phyloP scores from a whole-genome alignment of 1,139 yeast species.

The Groenewaldozyma auringiensis region DNA sequence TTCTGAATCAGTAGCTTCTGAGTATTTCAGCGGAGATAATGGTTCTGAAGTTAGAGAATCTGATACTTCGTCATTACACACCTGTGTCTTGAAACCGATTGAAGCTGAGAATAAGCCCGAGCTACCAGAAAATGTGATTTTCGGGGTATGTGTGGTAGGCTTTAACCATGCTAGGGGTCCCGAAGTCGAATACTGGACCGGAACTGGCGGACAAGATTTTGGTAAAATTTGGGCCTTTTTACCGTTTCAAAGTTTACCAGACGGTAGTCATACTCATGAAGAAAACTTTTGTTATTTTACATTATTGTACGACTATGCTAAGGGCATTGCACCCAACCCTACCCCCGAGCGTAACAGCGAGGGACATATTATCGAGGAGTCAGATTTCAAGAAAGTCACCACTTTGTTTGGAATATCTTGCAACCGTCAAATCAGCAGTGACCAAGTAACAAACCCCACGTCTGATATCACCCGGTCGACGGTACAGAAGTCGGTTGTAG shows the following conservation, averaged over 20 bases:
- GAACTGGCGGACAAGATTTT: slow-evolving; percentile 45
- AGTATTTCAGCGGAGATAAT: not conserved
- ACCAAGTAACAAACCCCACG: slow-evolving; percentile 50
- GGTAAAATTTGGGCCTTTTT: slow-evolving; percentile 70
- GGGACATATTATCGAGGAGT: slow-evolving; percentile 26
- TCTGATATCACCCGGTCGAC: slow-evolving; percentile 77
- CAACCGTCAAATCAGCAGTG: slow-evolving; percentile 69
- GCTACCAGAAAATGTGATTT: slow-evolving; percentile 37
- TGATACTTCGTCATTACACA: slow-evolving; percentile 1
- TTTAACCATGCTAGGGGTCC: slow-evolving; percentile 95
- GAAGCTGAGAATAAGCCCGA: not conserved
- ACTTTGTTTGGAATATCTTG: slow-evolving; percentile 93
- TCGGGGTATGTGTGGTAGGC: slow-evolving; percentile 85
- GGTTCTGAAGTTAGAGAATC: not conserved
- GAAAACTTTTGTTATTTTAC: slow-evolving; percentile 93
- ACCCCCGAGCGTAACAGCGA: slow-evolving; percentile 31
- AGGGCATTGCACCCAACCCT: slow-evolving; percentile 40
- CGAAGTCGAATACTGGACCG: slow-evolving; percentile 87
- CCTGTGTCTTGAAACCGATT: not conserved
- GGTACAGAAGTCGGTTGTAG: slow-evolving; percentile 86
- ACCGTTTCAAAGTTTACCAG: slow-evolving; percentile 93
- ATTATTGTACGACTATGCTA: slow-evolving; percentile 60
- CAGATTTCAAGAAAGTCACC: slow-evolving; percentile 42
- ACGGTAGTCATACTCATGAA: slow-evolving; percentile 86
- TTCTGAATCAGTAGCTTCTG: not conserved